phyloP scores from a whole-genome alignment of 306 rosid species.

The Potentilla sterilis region DNA sequence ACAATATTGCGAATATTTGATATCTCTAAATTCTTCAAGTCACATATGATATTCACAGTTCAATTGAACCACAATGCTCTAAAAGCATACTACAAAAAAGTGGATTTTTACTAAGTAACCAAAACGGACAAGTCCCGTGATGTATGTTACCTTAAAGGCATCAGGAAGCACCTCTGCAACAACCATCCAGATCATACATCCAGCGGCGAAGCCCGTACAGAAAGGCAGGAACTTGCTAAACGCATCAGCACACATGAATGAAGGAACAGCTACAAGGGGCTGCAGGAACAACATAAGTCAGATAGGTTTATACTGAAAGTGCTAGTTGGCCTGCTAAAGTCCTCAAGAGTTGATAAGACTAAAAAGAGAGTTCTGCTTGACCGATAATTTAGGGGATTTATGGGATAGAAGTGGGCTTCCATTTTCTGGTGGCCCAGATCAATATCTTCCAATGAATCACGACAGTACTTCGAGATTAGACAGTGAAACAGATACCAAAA shows the following conservation, averaged over 20 bases:
- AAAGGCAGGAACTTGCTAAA: conserved; percentile 94
- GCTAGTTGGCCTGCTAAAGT: not conserved
- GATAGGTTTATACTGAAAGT: conserved; percentile 7
- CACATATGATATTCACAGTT: not conserved
- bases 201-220: conserved; percentile 99
- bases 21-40: not conserved
- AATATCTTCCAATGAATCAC: not conserved
- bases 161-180: conserved; percentile 98
- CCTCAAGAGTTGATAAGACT: not conserved
- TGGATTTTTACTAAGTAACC: not conserved
- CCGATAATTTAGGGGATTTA: not conserved
- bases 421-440: not conserved
- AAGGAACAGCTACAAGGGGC: conserved; percentile 98
- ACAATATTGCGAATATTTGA: conserved; percentile 1
- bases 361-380: not conserved
- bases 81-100: not conserved
- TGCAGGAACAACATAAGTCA: conserved; percentile 40
- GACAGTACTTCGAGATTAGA: not conserved
- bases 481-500: not conserved
- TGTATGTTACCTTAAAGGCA: conserved; percentile 78
- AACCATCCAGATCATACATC: conserved; percentile 99
- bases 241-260: conserved; percentile 96
- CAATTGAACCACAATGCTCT: not conserved
- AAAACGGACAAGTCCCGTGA: conserved; percentile 10
- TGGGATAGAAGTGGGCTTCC: not conserved